These are phyloP conservation scores for Combretum micranthum DNA, from an alignment of 345 rosid species.

Conservation along the genomic window DNA sequence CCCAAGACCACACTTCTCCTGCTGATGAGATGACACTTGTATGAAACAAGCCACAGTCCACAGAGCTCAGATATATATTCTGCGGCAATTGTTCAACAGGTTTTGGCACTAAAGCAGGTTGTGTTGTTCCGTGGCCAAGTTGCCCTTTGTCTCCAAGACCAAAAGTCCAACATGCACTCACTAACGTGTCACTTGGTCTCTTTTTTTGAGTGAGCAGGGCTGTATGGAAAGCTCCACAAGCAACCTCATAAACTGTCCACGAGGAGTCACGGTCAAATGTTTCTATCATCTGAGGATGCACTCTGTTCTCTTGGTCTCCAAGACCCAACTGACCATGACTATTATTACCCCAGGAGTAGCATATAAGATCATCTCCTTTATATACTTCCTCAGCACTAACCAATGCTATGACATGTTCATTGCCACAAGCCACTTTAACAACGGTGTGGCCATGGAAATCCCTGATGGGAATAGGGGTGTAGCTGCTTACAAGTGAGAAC, in stretches of 20 bases:
- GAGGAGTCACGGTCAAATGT: conserved; percentile 39
- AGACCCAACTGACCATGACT: conserved; percentile 75
- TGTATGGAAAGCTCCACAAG: conserved; percentile 89
- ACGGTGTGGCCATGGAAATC: conserved; percentile 68
- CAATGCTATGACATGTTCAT: conserved; percentile 73
- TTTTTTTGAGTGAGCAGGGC: conserved; percentile 60
- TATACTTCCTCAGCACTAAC: conserved; percentile 45
- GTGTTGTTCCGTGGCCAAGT: conserved; percentile 81
- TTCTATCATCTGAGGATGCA: conserved; percentile 51
- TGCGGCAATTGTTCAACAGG: conserved; percentile 59
- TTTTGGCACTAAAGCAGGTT: conserved; percentile 49
- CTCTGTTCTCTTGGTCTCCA: conserved; percentile 58
- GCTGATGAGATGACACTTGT: conserved; percentile 78
- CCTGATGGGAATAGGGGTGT: conserved; percentile 45
- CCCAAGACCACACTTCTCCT: conserved; percentile 93
- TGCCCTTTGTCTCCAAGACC: conserved; percentile 91
- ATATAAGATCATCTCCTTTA: conserved; percentile 37
- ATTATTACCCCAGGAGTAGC: conserved; percentile 85
- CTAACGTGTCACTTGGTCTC: conserved; percentile 35
- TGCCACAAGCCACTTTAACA: conserved; percentile 91
- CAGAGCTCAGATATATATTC: conserved; percentile 42
- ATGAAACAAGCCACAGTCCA: conserved; percentile 89
- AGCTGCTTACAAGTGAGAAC: conserved; percentile 42
- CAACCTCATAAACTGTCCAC: conserved; percentile 58
- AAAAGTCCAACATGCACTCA: conserved; percentile 75